Evolutionary conservation across 2,329 filamentous ascomycete species (phyloP), one percentile per base, ranked within the genome.

Genomic region (Talaromyces marneffei): DNA sequence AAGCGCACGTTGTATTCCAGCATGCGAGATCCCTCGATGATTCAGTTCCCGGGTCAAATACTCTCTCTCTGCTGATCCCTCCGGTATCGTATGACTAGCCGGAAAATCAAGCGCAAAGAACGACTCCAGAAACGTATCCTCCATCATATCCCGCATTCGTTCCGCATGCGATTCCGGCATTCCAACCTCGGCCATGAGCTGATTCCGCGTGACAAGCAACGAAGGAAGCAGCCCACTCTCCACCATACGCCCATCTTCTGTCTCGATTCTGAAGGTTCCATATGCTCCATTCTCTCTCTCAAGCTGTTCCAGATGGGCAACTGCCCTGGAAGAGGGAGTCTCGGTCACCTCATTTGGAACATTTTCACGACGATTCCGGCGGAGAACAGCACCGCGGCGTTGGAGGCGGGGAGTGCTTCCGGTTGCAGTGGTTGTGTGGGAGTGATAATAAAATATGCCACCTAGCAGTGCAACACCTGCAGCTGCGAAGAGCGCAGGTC

Each of bases 101-200:
- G 72, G 74, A 33, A 77, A 76, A 53, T 78, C 75, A 37, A 77
- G 64, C 1, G 75, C 73, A 33, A 78, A 67, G 52, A 78, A 78
- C 2, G 75, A 75, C 60, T 77, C 75, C 39, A 78, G 61, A 61
- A 78, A 78, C 0, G 74, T 74, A 56, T 77, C 74, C 61, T 78
- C 76, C 72, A 78, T 77, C 71, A 76, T 75, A 61, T 74, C 71
- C 59, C 74, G 74, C 72, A 77, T 76, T 59, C 74, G 69, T 61
- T 74, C 71, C 20, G 76, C 76, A 64, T 77, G 72, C 31, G 71
- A 74, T 46, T 67, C 64, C 1, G 71, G 69, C 16, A 77, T 70
- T 10, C 73, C 74, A 14, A 77, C 71, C 61, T 74, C 70, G 62
- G 75, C 72, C 72, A 77, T 76, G 62, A 78, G 68, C 64, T 77